These are phyloP conservation scores for Cladosporium sp. DNA, from an alignment of 2,329 filamentous ascomycete species.

Conservation along the genomic window DNA sequence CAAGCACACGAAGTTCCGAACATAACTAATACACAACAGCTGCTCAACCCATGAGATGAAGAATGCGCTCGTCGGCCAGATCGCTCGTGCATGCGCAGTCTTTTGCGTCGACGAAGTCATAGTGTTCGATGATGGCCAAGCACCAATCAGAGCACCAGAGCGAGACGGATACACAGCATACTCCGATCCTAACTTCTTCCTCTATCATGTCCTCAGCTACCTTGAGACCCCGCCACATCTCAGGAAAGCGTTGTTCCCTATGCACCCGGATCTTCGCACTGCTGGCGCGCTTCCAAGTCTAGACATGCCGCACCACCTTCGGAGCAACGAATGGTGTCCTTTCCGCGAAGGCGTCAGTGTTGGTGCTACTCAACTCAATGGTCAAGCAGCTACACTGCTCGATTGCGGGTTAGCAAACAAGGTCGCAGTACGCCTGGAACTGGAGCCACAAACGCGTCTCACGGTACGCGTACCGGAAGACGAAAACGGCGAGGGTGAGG, in stretches of 20 bases:
- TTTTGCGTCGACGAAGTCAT: slow-evolving; percentile 84
- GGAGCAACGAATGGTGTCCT: slow-evolving; percentile 72
- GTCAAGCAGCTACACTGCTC: slow-evolving; percentile 42
- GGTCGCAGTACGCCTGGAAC: slow-evolving; percentile 57
- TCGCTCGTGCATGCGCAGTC: slow-evolving; percentile 78
- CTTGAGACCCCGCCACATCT: slow-evolving; percentile 84
- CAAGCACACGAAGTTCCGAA: neutral
- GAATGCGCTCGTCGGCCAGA: slow-evolving; percentile 69
- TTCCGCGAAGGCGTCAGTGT: slow-evolving; percentile 77
- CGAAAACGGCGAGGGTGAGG: slow-evolving; percentile 10
- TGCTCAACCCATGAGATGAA: slow-evolving; percentile 73
- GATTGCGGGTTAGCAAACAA: slow-evolving; percentile 52
- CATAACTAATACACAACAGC: slow-evolving; percentile 43
- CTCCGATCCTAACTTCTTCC: slow-evolving; percentile 74
- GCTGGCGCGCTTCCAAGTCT: slow-evolving; percentile 74
- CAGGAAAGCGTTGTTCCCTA: slow-evolving; percentile 70
- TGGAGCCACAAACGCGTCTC: slow-evolving; percentile 70
- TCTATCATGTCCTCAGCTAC: slow-evolving; percentile 76
- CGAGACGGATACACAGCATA: slow-evolving; percentile 63
- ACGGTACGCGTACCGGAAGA: slow-evolving; percentile 64
- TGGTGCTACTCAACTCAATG: slow-evolving; percentile 40
- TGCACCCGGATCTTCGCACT: slow-evolving; percentile 74
- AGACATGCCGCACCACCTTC: slow-evolving; percentile 82
- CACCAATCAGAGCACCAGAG: slow-evolving; percentile 34
- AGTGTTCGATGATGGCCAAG: slow-evolving; percentile 72